Evolutionary conservation across 2,329 filamentous ascomycete species (phyloP).

Genomic region (Knoxdaviesia capensis): DNA sequence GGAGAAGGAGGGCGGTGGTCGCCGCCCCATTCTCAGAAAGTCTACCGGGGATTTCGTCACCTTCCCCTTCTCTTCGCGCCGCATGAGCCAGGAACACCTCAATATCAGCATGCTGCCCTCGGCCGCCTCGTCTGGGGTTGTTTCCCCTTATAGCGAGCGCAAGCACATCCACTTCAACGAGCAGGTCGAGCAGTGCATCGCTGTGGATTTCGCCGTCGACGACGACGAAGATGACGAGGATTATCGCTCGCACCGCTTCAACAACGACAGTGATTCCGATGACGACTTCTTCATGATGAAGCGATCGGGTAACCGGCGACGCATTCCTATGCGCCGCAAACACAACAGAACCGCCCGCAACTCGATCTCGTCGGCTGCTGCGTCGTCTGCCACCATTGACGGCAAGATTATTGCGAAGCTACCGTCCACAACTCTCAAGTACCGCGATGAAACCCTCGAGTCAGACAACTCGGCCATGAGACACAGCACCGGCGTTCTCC

Average conservation of each 20-base stretch:
- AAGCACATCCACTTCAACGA: slow-evolving; percentile 95
- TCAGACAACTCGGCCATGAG: slow-evolving; percentile 38
- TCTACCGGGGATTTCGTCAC: slow-evolving; percentile 49
- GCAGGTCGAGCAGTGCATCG: slow-evolving; percentile 88
- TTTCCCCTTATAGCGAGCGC: slow-evolving; percentile 42
- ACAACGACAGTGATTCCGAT: slow-evolving; percentile 38
- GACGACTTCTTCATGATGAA: slow-evolving; percentile 74
- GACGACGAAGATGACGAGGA: slow-evolving; percentile 46
- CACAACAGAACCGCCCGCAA: slow-evolving; percentile 12
- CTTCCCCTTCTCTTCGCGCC: slow-evolving; percentile 40
- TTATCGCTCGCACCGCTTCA: slow-evolving; percentile 11
- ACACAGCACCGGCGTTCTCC: slow-evolving; percentile 27
- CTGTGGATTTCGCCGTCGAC: slow-evolving; percentile 67
- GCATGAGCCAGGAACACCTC: slow-evolving; percentile 39
- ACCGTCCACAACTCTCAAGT: slow-evolving; percentile 75
- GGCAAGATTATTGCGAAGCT: slow-evolving; percentile 78
- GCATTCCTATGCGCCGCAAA: slow-evolving; percentile 28
- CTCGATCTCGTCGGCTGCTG: neutral
- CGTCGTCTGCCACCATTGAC: slow-evolving; percentile 25
- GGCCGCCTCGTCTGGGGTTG: slow-evolving; percentile 47
- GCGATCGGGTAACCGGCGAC: slow-evolving; percentile 32
- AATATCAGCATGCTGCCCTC: slow-evolving; percentile 37
- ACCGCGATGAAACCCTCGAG: slow-evolving; percentile 57
- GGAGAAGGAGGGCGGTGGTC: slow-evolving; percentile 32
- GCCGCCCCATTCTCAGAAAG: slow-evolving; percentile 37